Base-by-base conservation (phyloP, 2,329 filamentous ascomycete genomes). In the Aspergillus thermomutatus region DNA sequence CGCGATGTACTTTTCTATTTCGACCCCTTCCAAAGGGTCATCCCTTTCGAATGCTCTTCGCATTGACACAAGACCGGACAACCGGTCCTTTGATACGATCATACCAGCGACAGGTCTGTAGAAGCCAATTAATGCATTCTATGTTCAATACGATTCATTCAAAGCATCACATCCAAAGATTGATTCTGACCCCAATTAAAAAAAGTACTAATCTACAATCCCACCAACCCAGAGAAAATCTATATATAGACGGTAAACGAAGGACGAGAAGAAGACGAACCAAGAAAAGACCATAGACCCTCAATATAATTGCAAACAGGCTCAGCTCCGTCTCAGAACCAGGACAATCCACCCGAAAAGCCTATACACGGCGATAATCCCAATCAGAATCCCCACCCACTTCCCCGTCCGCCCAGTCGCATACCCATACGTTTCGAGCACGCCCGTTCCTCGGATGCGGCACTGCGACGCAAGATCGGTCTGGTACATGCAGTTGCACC, bases 331-430 rank as follows among this genome's bases (percentile, higher is more conserved):
- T 48, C 57, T 49, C 23, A 64, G 9, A 45, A 57, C 54, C 53
- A 91, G 72, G 25, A 84, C 86, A 52, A 83, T 63, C 85, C 85
- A 90, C 1, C 85, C 87, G 4, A 91, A 79, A 4, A 91, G 48
- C 51, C 90, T 77, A 76, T 92, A 92, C 0, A 84, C 91, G 14
- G 83, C 76, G 64, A 91, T 87, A 61, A 96, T 95, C 2, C 80
- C 85, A 52, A 95, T 69, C 78, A 93, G 80, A 64, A 93, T 92
- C 0, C 90, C 91, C 21, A 91, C 84, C 80, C 90, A 90, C 67
- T 84, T 82, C 3, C 85, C 87, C 27, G 82, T 82, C 56, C 82
- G 76, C 0, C 84, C 87, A 2, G 82, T 82, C 8, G 80, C 75
- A 71, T 91, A 93, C 0, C 86, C 87, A 71, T 91, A 94, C 53